These are phyloP conservation scores for Candida ascalaphidarum DNA, from an alignment of 805 yeast genomes.

Conservation along the genomic window DNA sequence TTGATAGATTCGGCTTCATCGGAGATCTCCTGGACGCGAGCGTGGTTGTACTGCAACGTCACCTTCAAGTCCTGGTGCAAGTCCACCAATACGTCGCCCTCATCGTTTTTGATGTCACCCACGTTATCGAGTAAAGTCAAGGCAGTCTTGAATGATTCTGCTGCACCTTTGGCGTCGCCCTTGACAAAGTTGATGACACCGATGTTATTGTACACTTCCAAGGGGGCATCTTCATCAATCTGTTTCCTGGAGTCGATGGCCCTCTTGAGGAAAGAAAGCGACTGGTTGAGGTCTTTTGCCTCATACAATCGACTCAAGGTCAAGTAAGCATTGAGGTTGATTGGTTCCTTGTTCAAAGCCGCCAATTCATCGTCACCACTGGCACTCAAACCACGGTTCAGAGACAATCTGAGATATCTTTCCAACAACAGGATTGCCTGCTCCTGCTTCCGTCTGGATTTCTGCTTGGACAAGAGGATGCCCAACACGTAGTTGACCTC, in stretches of 20 bases:
- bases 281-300: constrained; percentile 52
- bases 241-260: constrained; percentile 45
- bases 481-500: constrained; percentile 78
- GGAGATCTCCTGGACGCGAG: constrained; percentile 58
- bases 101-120: constrained; percentile 29
- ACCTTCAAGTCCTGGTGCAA: constrained; percentile 20
- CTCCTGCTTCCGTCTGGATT: constrained; percentile 29
- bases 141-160: constrained; percentile 45
- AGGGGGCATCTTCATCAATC: constrained; percentile 38
- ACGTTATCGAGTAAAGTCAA: constrained; percentile 23
- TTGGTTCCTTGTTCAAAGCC: constrained; percentile 41
- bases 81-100: constrained; percentile 20
- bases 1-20: constrained; percentile 24
- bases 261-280: constrained; percentile 54
- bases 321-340: constrained; percentile 55
- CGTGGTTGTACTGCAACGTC: constrained; percentile 53
- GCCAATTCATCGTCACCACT: constrained; percentile 12
- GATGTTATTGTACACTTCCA: constrained; percentile 68
- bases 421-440: constrained; percentile 60
- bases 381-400: constrained; percentile 32
- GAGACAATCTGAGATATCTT: constrained; percentile 57
- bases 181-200: constrained; percentile 75
- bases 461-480: constrained; percentile 53
- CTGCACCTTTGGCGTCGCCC: constrained; percentile 51
- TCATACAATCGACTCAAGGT: constrained; percentile 68